A percentile compares a stretch with the other conserved stretches of the same genome.
Conservation (phyloP, 192 early-diverging fungal species). For the Mycoemilia scoparia region DNA sequence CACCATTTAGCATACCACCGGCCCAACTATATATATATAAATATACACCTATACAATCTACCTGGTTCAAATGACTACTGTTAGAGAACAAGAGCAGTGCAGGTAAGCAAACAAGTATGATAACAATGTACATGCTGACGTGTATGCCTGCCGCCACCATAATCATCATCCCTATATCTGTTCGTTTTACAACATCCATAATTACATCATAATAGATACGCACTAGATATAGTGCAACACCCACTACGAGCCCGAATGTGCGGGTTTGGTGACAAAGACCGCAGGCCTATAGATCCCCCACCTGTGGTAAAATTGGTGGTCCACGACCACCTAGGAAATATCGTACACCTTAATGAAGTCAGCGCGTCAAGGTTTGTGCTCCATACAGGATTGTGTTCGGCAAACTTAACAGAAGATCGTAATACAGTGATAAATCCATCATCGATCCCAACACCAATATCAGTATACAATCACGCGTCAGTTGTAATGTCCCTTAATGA, state of each 20-base stretch:
- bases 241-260: conserved; percentile 57
- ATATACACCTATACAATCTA: no score
- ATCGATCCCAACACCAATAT: conserved; percentile 17
- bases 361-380: conserved; percentile 23
- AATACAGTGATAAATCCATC: conserved; percentile 28
- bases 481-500: conserved; percentile 24
- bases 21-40: no score
- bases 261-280: conserved; percentile 62
- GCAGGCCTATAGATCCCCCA: conserved; percentile 48
- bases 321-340: conserved; percentile 28
- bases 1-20: no score
- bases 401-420: conserved; percentile 15
- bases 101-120: no score
- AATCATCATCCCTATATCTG: conserved; percentile 4
- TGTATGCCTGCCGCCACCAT: no score
- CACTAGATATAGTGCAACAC: conserved; percentile 47
- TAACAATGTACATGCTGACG: no score
- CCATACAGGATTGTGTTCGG: conserved; percentile 23
- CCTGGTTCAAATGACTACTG: no score
- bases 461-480: conserved; percentile 15
- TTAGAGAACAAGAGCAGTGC: no score
- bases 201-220: no score
- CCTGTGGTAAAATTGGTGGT: conserved; percentile 43
- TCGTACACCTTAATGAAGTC: conserved; percentile 35
- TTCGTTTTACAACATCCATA: no score